Conservation (phyloP, 768 basidiomycete genomes). For the Termitomyces sp. region DNA sequence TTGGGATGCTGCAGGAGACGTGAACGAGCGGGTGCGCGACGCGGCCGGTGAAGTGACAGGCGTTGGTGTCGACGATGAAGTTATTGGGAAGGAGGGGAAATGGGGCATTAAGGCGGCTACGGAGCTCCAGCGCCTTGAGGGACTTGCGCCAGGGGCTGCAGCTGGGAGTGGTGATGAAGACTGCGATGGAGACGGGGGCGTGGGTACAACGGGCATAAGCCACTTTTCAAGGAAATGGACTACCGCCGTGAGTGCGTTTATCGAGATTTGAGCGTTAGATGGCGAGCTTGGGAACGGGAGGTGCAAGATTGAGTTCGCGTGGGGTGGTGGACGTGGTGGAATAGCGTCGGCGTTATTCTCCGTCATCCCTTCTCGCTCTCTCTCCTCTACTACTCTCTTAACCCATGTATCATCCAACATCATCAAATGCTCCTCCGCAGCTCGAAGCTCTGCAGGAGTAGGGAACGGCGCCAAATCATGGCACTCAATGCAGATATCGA, state of each 20-base stretch:
- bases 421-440: slow-evolving; percentile 70
- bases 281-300: slow-evolving; percentile 73
- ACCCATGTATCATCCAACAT: slow-evolving; percentile 66
- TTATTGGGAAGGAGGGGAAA: slow-evolving; percentile 27
- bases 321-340: slow-evolving; percentile 63
- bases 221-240: slow-evolving; percentile 65
- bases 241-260: slow-evolving; percentile 56
- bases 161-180: slow-evolving; percentile 3
- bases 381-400: slow-evolving; percentile 29
- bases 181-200: slow-evolving; percentile 8
- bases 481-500: slow-evolving; percentile 85
- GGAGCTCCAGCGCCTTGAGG: slow-evolving; percentile 35
- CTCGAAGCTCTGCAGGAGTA: slow-evolving; percentile 54
- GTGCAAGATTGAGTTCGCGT: slow-evolving; percentile 68
- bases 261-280: slow-evolving; percentile 43
- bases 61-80: slow-evolving; percentile 11
- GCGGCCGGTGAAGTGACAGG: slow-evolving; percentile 10
- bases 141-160: not conserved
- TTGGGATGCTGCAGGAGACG: slow-evolving; percentile 22
- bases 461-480: slow-evolving; percentile 79
- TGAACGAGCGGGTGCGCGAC: slow-evolving; percentile 27
- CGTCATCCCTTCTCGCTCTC: slow-evolving; percentile 15
- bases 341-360: slow-evolving; percentile 14
- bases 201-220: slow-evolving; percentile 39
- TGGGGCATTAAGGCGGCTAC: slow-evolving; percentile 35